A percentile compares a stretch with the other conserved stretches of the same genome.
Evolutionary conservation across 2,329 filamentous ascomycete species (phyloP).

Genomic region (Curvularia verruculosa): DNA sequence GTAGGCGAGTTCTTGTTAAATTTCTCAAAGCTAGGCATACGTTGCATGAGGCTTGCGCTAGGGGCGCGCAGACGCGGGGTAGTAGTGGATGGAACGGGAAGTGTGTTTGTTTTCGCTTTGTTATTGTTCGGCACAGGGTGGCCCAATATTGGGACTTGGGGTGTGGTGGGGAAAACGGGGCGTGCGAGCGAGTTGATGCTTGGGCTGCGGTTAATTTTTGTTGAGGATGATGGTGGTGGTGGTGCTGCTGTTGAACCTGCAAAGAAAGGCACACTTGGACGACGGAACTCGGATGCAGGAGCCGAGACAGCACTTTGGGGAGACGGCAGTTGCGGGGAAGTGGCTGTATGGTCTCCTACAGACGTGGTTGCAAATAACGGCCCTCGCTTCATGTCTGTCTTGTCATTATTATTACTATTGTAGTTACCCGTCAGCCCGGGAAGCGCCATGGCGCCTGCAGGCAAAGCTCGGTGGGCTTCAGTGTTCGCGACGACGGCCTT

Average conservation of each 20-base stretch:
- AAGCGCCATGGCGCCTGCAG: conserved; percentile 27
- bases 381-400: conserved; percentile 11
- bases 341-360: conserved; percentile 21
- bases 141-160: conserved; percentile 30
- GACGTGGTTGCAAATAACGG: conserved; percentile 8
- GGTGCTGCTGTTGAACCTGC: neutral
- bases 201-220: conserved; percentile 32
- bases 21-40: conserved; percentile 55
- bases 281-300: conserved; percentile 30
- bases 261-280: conserved; percentile 41
- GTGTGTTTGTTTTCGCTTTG: conserved; percentile 27
- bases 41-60: conserved; percentile 52
- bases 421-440: conserved; percentile 25
- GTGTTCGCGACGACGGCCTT: conserved; percentile 30
- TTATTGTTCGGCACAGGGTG: conserved; percentile 40
- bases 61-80: conserved; percentile 42
- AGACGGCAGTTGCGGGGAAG: conserved; percentile 22
- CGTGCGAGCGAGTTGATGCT: conserved; percentile 48
- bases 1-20: conserved; percentile 20
- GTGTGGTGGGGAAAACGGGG: conserved; percentile 38
- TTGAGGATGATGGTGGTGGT: conserved; percentile 11
- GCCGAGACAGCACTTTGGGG: conserved; percentile 26
- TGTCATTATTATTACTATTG: conserved; percentile 9
- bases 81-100: conserved; percentile 32
- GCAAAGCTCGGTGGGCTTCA: conserved; percentile 17